These are phyloP conservation scores for Mycena venus DNA, from an alignment of 768 basidiomycete genomes.

Conservation along the genomic window DNA sequence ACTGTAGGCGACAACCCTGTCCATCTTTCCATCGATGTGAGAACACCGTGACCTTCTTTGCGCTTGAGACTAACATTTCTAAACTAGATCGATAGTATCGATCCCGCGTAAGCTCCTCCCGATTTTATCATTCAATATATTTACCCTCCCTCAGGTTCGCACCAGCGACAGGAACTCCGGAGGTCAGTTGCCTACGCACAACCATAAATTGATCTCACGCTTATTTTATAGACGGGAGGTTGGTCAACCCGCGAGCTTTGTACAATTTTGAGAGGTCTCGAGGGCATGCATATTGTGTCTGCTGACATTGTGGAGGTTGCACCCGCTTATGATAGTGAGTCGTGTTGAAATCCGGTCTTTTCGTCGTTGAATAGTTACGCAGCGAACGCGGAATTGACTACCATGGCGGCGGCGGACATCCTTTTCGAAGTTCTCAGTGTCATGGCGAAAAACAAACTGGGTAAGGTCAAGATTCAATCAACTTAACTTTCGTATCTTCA, in stretches of 20 bases:
- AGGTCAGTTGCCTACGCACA: background rate
- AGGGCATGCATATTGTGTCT: conserved; percentile 82
- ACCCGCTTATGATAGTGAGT: conserved; percentile 74
- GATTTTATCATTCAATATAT: background rate
- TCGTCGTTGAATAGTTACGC: background rate
- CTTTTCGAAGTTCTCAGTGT: conserved; percentile 82
- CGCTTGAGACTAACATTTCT: background rate
- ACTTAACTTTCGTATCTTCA: background rate
- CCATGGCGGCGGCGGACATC: conserved; percentile 60
- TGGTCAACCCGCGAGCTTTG: conserved; percentile 89
- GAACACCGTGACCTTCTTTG: background rate
- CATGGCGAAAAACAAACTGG: conserved; percentile 85
- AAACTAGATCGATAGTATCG: conserved; percentile 81
- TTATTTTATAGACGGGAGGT: conserved; percentile 73
- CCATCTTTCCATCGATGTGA: conserved; percentile 85
- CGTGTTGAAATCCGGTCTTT: background rate
- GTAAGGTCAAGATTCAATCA: conserved; percentile 60
- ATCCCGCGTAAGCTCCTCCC: conserved; percentile 61
- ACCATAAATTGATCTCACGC: background rate
- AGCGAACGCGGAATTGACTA: conserved; percentile 52
- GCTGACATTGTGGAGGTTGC: conserved; percentile 90
- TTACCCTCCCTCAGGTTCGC: conserved; percentile 58
- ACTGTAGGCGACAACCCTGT: conserved; percentile 82
- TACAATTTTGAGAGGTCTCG: conserved; percentile 82
- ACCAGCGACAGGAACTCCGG: conserved; percentile 89